Base-by-base conservation (phyloP, 2,329 filamentous ascomycete genomes). In the Diaporthe citri region DNA sequence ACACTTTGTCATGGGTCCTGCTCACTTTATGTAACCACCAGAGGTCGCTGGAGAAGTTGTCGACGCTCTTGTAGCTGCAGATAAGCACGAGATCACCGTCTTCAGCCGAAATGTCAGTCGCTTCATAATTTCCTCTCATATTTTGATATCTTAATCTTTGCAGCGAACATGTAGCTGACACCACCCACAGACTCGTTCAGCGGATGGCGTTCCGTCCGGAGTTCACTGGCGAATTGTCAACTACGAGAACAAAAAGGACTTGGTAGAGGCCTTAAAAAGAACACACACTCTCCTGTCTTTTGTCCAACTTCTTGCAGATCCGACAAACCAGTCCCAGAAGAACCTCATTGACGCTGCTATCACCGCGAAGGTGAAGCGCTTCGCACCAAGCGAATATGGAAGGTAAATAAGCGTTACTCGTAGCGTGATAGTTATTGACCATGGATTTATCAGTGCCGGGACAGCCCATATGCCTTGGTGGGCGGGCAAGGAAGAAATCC, bases 321-420 rank as follows among this genome's bases (percentile, higher is more conserved):
- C 78, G 7, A 77, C 78, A 0, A 77, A 84, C 43, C 80, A 80
- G n/a, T 80, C 87, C 0, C 90, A 93, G 78, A 86, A 85, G 75
- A 86, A 86, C 43, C 82, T 93, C 62, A 89, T 93, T 70, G 89
- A 93, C 74, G 91, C 91, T 0, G 86, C 89, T 9, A 85, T 91
- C 52, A 83, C 84, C 13, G 74, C 74, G 15, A 59, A 67, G 7
- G 91, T 93, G 8, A 88, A 88, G 77, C 86, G 90, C 9, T 92
- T 91, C 79, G 86, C 92, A 1, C 90, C 91, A 2, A 90, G 89
- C 48, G 92, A 94, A 77, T 93, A 88, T 76, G 82, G 80, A 31
- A 82, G 81, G 86, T 88, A 75, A 80, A 25, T 9, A 8, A 41
- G 20, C 7, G 4, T 17, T 1, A 10, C 4, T 10, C 4, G 20